Evolutionary conservation across 495 filamentous ascomycete genomes (phyloP).

Genomic region (Aspergillus egyptiacus): DNA sequence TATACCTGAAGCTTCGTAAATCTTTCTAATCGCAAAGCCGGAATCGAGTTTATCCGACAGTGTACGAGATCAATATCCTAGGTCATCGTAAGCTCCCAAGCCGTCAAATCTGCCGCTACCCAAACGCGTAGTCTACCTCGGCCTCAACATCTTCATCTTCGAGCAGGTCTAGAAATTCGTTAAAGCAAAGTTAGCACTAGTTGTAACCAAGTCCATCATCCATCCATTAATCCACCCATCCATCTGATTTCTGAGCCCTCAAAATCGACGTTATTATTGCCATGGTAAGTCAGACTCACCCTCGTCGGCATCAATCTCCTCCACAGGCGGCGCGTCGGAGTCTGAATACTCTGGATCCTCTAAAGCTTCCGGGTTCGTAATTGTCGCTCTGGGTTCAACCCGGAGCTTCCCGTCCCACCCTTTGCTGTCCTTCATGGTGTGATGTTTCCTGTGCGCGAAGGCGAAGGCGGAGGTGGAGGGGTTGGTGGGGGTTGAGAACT

Average conservation of each 20-base stretch:
- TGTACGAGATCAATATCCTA: conserved; percentile 89
- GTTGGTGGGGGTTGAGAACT: neutral
- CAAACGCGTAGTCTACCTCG: conserved; percentile 37
- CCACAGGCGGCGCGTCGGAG: conserved; percentile 67
- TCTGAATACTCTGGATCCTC: conserved; percentile 83
- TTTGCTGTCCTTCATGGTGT: conserved; percentile 55
- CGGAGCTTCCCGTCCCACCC: conserved; percentile 94
- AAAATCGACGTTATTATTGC: no score
- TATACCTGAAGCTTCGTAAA: conserved; percentile 68
- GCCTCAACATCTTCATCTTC: conserved; percentile 56
- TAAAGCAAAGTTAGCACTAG: neutral
- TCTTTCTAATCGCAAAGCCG: conserved; percentile 70
- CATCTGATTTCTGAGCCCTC: no score
- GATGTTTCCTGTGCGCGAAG: neutral
- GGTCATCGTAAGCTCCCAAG: neutral
- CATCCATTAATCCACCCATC: no score
- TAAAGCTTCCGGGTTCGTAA: conserved; percentile 69
- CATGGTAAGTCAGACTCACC: conserved; percentile 40
- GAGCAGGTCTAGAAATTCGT: conserved; percentile 49
- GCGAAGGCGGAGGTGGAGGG: conserved; percentile 6
- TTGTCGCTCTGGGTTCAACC: conserved; percentile 55
- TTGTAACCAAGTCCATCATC: no score
- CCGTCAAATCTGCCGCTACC: neutral
- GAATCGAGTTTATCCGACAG: conserved; percentile 72
- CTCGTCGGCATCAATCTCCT: conserved; percentile 77